Percentiles rank a stretch among this genome's conserved stretches.
Conservation (phyloP, 371 early-diverging fungal genomes). For the Synchytrium microbalum region DNA sequence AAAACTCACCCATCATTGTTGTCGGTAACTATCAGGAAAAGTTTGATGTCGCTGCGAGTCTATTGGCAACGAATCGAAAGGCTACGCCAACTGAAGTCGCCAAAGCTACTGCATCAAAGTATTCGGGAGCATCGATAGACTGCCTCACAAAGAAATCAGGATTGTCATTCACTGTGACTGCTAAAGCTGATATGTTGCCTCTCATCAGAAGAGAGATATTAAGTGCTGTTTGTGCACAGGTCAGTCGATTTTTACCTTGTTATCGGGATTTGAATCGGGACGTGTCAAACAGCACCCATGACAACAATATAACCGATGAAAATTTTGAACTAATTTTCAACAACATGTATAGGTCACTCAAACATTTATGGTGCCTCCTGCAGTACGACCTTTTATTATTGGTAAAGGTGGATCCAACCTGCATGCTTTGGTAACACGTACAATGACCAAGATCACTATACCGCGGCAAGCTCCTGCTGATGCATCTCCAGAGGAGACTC, state of each 20-base stretch:
- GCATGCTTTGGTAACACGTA: slow-evolving; percentile 62
- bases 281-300: no score
- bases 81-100: neutral
- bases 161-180: neutral
- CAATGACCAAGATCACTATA: slow-evolving; percentile 70
- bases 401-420: slow-evolving; percentile 79
- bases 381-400: slow-evolving; percentile 72
- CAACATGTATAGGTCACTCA: slow-evolving; percentile 20
- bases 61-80: slow-evolving; percentile 10
- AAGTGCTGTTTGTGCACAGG: neutral
- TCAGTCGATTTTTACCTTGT: neutral
- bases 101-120: neutral
- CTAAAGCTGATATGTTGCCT: neutral
- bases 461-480: slow-evolving; percentile 35
- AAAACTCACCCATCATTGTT: neutral
- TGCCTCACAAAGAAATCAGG: slow-evolving; percentile 14
- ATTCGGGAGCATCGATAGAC: neutral
- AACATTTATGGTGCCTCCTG: slow-evolving; percentile 63
- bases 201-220: neutral
- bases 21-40: slow-evolving; percentile 2
- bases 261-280: no score
- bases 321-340: neutral
- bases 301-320: no score
- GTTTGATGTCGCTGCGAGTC: slow-evolving; percentile 4
- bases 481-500: slow-evolving; percentile 33